Evolutionary conservation across 2,329 filamentous ascomycete species (phyloP).

Genomic region (Lachnellula cervina): DNA sequence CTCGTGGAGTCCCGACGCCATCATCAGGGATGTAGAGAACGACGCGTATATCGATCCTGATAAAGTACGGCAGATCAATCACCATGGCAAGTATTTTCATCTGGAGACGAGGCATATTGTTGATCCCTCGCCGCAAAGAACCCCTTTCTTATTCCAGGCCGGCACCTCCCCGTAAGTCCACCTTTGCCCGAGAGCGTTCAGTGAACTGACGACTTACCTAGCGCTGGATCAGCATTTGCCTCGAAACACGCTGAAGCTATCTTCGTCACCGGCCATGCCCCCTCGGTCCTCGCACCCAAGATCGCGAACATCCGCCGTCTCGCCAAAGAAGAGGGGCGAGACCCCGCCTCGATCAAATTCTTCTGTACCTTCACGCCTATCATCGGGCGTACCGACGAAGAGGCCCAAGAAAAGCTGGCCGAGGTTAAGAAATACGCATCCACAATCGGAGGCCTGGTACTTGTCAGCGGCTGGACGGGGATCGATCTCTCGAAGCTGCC

Average conservation of each 20-base stretch:
- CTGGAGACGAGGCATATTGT: conserved; percentile 61
- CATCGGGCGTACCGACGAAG: conserved; percentile 59
- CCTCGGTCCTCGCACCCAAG: conserved; percentile 53
- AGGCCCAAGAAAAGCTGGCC: conserved; percentile 57
- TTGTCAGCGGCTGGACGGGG: conserved; percentile 71
- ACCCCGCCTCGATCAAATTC: conserved; percentile 60
- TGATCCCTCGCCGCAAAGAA: conserved; percentile 62
- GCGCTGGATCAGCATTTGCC: conserved; percentile 60
- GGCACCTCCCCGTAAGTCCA: conserved; percentile 54
- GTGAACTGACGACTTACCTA: conserved; percentile 19
- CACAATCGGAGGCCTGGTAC: conserved; percentile 59
- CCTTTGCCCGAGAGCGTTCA: conserved; percentile 39
- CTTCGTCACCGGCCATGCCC: conserved; percentile 61
- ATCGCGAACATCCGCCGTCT: conserved; percentile 57
- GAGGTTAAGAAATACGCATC: conserved; percentile 58
- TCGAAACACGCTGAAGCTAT: conserved; percentile 67
- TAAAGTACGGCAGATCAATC: conserved; percentile 59
- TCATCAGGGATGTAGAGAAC: conserved; percentile 35
- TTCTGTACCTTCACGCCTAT: conserved; percentile 61
- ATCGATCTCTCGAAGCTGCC: conserved; percentile 57
- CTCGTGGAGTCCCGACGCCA: conserved; percentile 56
- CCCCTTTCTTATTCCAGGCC: conserved; percentile 65
- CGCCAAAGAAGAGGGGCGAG: conserved; percentile 49
- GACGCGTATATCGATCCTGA: conserved; percentile 45
- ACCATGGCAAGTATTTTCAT: conserved; percentile 57